phyloP scores from a whole-genome alignment of 75 land plant genomes.

The Cupressus sempervirens region DNA sequence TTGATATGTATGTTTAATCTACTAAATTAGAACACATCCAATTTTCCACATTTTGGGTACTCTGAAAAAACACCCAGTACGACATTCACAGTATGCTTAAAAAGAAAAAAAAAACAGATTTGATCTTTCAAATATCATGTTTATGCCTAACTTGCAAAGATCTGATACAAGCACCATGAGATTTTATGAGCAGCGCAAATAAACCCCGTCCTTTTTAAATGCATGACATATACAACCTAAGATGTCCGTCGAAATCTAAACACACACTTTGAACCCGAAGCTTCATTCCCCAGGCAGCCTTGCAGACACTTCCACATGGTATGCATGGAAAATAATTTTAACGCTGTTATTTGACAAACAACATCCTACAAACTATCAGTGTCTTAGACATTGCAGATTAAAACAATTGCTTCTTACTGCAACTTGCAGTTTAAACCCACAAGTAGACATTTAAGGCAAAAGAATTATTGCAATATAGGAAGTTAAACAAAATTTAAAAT shows the following conservation, averaged over 20 bases:
- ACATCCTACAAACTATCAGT: background rate
- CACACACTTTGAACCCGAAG: conserved; percentile 10
- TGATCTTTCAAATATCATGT: background rate
- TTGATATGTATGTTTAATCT: too few relatives aligned
- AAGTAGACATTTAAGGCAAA: background rate
- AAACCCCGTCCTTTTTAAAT: background rate
- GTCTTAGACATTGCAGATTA: background rate
- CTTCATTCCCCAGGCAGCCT: conserved; percentile 14
- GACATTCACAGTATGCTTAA: too few relatives aligned
- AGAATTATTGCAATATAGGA: background rate
- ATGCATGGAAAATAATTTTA: conserved; percentile 12
- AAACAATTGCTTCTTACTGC: background rate
- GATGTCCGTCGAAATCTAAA: background rate
- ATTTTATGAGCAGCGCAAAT: background rate
- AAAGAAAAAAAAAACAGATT: too few relatives aligned
- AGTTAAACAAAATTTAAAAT: background rate
- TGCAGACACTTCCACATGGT: conserved; percentile 16
- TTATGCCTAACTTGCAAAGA: background rate
- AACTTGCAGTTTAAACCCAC: background rate
- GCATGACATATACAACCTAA: background rate
- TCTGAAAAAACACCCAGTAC: too few relatives aligned
- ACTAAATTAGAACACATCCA: too few relatives aligned
- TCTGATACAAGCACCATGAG: background rate
- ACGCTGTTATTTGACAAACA: background rate
- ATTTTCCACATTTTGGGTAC: too few relatives aligned